A percentile compares a stretch with the other conserved stretches of the same genome.
Evolutionary conservation across 352 stramenopile species (phyloP).

Genomic region (Globisporangium barbulae): DNA sequence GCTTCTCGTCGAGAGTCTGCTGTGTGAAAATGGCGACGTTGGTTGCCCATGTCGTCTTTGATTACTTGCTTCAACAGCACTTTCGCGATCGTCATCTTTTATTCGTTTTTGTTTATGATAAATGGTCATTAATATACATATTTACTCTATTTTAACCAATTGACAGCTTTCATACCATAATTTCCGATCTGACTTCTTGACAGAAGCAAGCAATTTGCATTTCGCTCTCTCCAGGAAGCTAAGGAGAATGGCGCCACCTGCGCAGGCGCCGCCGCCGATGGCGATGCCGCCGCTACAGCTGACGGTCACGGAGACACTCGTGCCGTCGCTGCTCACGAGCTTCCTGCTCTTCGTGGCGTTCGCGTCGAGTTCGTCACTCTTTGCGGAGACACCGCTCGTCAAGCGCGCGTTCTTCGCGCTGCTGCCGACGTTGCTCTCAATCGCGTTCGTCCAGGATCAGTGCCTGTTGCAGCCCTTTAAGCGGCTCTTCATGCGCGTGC

Average conservation of each 20-base stretch:
- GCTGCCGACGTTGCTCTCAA: slow-evolving; percentile 42
- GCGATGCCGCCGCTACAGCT: neutral
- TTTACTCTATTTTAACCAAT: neutral
- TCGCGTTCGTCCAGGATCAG: slow-evolving; percentile 40
- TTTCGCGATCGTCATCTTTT: neutral
- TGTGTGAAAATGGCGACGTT: no score
- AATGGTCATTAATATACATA: neutral
- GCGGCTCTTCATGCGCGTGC: slow-evolving; percentile 17
- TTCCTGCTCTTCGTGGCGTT: slow-evolving; percentile 16
- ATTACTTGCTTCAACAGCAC: neutral
- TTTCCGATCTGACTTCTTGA: neutral
- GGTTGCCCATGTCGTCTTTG: neutral
- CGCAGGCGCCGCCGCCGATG: neutral
- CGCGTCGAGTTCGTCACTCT: slow-evolving; percentile 7
- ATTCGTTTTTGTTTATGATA: neutral
- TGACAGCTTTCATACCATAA: neutral
- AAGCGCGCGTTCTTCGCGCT: slow-evolving; percentile 50
- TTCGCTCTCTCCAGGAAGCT: neutral
- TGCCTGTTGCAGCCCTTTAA: slow-evolving; percentile 32
- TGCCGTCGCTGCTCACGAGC: slow-evolving; percentile 27
- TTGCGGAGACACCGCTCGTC: slow-evolving; percentile 23
- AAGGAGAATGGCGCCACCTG: neutral
- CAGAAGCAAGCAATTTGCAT: neutral
- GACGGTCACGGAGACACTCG: slow-evolving; percentile 12
- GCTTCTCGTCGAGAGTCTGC: no score